Evolutionary conservation across 192 early-diverging fungal species (phyloP).

Genomic region (Jimgerdemannia flammicorona): DNA sequence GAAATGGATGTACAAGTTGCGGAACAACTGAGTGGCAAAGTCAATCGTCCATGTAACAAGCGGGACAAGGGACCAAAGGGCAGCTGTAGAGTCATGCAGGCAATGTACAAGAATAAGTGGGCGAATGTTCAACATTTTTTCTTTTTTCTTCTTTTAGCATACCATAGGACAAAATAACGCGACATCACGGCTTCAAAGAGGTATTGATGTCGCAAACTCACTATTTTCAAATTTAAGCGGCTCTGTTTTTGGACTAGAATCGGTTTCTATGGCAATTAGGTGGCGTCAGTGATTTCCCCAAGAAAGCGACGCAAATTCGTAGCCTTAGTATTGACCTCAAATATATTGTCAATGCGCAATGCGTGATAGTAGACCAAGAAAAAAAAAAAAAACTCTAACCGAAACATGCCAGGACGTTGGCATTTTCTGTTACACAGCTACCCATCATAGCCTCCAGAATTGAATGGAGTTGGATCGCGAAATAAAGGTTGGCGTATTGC

Average conservation of each 20-base stretch:
- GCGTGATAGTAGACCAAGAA: too few relatives aligned
- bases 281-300: too few relatives aligned
- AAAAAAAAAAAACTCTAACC: not conserved
- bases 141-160: too few relatives aligned
- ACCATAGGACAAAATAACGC: too few relatives aligned
- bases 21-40: not conserved
- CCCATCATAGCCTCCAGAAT: constrained; percentile 32
- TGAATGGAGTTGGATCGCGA: constrained; percentile 27
- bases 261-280: not conserved
- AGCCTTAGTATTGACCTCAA: too few relatives aligned
- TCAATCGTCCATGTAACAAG: not conserved
- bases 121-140: too few relatives aligned
- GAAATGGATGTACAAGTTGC: not conserved
- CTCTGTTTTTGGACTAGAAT: not conserved
- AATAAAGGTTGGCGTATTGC: constrained; percentile 21
- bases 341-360: too few relatives aligned
- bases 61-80: not conserved
- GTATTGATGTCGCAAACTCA: not conserved
- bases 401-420: not conserved
- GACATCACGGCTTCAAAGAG: too few relatives aligned
- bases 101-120: too few relatives aligned
- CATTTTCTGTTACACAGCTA: constrained; percentile 19
- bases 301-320: too few relatives aligned
- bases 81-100: not conserved
- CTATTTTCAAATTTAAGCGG: not conserved